These are phyloP conservation scores for Boletus sp. DNA, from an alignment of 1,284 basidiomycete species.

Conservation along the genomic window DNA sequence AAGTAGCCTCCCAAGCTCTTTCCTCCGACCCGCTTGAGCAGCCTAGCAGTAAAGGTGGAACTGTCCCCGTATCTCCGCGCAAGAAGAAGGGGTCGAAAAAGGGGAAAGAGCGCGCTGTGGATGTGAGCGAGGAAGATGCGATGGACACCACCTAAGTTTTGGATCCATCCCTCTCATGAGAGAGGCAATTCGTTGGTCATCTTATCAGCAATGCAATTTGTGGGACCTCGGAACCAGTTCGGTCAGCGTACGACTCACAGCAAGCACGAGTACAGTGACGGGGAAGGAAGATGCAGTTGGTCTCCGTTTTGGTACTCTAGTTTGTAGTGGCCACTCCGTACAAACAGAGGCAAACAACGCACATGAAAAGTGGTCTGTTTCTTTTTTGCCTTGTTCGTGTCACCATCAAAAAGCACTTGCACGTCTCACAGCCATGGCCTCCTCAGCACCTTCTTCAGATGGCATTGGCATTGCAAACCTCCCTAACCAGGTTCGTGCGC, in stretches of 20 bases:
- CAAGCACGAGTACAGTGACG: no score
- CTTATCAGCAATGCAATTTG: no score
- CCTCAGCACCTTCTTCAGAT: constrained; percentile 40
- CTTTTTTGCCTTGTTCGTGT: constrained; percentile 22
- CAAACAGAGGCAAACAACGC: constrained; percentile 28
- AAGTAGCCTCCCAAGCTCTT: background rate
- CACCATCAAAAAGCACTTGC: constrained; percentile 14
- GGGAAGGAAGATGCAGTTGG: no score
- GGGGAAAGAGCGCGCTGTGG: constrained; percentile 28
- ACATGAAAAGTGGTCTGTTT: constrained; percentile 22
- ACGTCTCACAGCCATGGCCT: constrained; percentile 22
- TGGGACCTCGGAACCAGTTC: no score
- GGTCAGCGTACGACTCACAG: no score
- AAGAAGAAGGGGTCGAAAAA: constrained; percentile 21
- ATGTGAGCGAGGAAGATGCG: constrained; percentile 14
- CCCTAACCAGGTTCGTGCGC: constrained; percentile 86
- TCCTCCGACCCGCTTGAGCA: constrained; percentile 2
- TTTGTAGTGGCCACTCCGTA: constrained; percentile 16
- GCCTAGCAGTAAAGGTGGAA: background rate
- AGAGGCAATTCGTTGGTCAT: no score
- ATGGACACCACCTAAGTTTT: constrained; percentile 20
- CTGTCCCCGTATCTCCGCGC: constrained; percentile 1
- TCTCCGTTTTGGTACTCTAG: no score
- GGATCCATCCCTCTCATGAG: background rate
- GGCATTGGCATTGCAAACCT: constrained; percentile 91